Conservation (phyloP, 2,329 filamentous ascomycete genomes). For the Ophiostoma himal-ulmi region DNA sequence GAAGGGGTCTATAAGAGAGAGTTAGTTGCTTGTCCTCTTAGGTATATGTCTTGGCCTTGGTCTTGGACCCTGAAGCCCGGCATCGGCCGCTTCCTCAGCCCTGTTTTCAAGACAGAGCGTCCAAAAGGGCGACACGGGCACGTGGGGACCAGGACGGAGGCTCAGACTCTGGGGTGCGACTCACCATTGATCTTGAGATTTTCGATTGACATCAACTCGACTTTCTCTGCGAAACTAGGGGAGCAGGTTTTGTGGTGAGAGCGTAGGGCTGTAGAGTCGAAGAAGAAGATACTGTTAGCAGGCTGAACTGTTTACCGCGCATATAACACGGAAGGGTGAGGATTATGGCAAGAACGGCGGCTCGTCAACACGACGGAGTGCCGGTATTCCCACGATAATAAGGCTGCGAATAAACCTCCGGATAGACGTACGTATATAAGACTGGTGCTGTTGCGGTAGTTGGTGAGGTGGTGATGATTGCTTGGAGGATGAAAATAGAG, state of each 20-base stretch:
- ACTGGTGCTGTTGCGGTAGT: conserved; percentile 8
- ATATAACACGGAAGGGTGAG: neutral
- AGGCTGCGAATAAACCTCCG: neutral
- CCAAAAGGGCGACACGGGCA: neutral
- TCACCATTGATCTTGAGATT: conserved; percentile 93
- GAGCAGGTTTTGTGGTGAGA: conserved; percentile 22
- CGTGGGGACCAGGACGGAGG: neutral
- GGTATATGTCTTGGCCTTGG: neutral
- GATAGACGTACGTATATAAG: conserved; percentile 16
- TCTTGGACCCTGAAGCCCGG: neutral
- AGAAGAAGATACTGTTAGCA: conserved; percentile 7
- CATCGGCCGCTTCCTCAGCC: neutral
- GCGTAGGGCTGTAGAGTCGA: neutral
- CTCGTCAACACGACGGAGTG: neutral
- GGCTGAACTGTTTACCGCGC: neutral
- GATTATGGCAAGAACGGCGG: neutral
- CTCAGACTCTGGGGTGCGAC: conserved; percentile 34
- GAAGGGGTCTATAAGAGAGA: conserved; percentile 76
- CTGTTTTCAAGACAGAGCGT: neutral
- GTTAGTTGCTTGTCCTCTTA: neutral
- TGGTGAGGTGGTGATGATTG: conserved; percentile 15
- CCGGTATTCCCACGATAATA: neutral
- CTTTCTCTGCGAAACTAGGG: conserved; percentile 26
- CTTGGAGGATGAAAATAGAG: conserved; percentile 14
- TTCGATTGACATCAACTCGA: conserved; percentile 78